phyloP scores from a whole-genome alignment of 805 yeast species.

The Candida xyloterini region DNA sequence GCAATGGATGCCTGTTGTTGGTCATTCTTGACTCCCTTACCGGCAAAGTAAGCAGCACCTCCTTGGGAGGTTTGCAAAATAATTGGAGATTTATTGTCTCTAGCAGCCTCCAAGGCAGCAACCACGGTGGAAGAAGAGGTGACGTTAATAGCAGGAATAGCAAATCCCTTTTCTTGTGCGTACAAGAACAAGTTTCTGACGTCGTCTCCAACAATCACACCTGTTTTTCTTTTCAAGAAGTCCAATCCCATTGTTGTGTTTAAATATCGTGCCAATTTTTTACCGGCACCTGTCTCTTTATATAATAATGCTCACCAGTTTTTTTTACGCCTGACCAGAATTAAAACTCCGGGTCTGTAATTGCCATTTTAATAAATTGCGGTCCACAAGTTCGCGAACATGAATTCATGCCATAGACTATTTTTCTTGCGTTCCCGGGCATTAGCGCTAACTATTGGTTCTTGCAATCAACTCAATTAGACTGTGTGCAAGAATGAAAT shows the following conservation, averaged over 20 bases:
- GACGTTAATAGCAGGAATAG: constrained; percentile 98
- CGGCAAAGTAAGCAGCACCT: constrained; percentile 99
- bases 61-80: constrained; percentile 97
- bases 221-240: constrained; percentile 84
- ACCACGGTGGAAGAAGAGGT: constrained; percentile 96
- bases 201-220: constrained; percentile 99
- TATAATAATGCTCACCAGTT: constrained; percentile 3
- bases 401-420: constrained; percentile 5
- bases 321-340: constrained; percentile 7
- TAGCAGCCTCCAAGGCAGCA: constrained; percentile 96
- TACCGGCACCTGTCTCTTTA: constrained; percentile 6
- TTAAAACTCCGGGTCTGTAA: constrained; percentile 26
- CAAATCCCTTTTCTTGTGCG: constrained; percentile 90
- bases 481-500: constrained; percentile 18
- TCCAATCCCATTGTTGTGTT: constrained; percentile 40
- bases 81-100: constrained; percentile 92
- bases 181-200: constrained; percentile 82
- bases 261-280: constrained; percentile 1
- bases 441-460: constrained; percentile 8
- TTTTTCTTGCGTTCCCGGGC: constrained; percentile 1
- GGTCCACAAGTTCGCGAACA: constrained; percentile 3
- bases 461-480: constrained; percentile 16
- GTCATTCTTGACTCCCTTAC: constrained; percentile 95
- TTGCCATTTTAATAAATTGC: constrained; percentile 9
- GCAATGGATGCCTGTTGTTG: constrained; percentile 92